Evolutionary conservation across 257 asterid genomes (phyloP).

Genomic region (Gardenia jasminoides): DNA sequence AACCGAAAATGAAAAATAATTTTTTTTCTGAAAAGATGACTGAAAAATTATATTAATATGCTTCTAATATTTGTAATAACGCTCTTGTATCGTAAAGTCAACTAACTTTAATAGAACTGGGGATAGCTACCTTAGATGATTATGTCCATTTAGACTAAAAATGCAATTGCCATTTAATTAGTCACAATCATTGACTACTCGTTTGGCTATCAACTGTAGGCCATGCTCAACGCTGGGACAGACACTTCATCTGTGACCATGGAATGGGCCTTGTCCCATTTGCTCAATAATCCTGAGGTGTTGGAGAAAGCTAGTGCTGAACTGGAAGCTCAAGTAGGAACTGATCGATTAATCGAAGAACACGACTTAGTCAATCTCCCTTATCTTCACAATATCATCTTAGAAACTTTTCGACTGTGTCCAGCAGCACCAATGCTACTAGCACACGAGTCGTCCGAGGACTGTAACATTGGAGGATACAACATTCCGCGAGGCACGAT

Average conservation of each 20-base stretch:
- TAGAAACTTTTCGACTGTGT: slow-evolving; percentile 22
- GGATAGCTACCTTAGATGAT: too few relatives aligned
- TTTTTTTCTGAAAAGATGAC: too few relatives aligned
- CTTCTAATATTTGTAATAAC: too few relatives aligned
- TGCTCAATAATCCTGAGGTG: slow-evolving; percentile 4
- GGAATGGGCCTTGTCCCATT: not conserved
- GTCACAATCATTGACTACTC: too few relatives aligned
- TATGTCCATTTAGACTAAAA: too few relatives aligned
- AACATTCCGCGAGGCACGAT: slow-evolving; percentile 31
- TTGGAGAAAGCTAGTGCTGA: slow-evolving; percentile 37
- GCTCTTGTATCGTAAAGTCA: too few relatives aligned
- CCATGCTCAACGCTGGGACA: not conserved
- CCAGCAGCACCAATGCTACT: slow-evolving; percentile 53
- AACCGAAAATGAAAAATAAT: too few relatives aligned
- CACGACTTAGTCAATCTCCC: slow-evolving; percentile 47
- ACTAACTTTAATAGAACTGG: too few relatives aligned
- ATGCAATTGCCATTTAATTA: too few relatives aligned
- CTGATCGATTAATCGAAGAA: slow-evolving; percentile 43
- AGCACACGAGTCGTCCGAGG: slow-evolving; percentile 54
- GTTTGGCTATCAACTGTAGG: not conserved
- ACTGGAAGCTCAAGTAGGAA: slow-evolving; percentile 43
- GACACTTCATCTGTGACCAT: not conserved
- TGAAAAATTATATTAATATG: too few relatives aligned
- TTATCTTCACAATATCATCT: slow-evolving; percentile 31
- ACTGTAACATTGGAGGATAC: slow-evolving; percentile 49